Conservation (phyloP, 2,329 filamentous ascomycete species). For the Pseudophaeomoniella oleicola region DNA sequence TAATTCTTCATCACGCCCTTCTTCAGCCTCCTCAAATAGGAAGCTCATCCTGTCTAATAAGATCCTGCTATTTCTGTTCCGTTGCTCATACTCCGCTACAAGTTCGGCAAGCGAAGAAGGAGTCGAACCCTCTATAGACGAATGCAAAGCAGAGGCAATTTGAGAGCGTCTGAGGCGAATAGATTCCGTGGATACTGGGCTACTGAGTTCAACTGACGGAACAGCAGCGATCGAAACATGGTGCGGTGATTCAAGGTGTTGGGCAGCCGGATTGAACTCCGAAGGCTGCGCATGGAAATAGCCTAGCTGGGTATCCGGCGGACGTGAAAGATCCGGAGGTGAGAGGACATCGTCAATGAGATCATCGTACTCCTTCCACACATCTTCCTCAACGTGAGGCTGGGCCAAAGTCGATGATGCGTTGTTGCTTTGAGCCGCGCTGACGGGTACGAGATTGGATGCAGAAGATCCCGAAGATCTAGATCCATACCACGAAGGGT, state of each 20-base stretch:
- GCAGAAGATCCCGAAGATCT: background rate
- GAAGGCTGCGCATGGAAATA: slow-evolving; percentile 1
- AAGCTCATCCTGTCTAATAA: slow-evolving; percentile 10
- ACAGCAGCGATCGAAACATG: slow-evolving; percentile 3
- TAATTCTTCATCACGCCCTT: background rate
- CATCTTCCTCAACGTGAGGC: slow-evolving; percentile 58
- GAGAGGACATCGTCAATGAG: slow-evolving; percentile 58
- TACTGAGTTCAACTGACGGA: slow-evolving; percentile 3
- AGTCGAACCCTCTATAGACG: slow-evolving; percentile 33
- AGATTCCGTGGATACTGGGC: slow-evolving; percentile 14
- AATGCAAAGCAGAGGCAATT: slow-evolving; percentile 35
- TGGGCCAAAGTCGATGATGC: slow-evolving; percentile 21
- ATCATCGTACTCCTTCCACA: slow-evolving; percentile 92
- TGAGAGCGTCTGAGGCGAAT: slow-evolving; percentile 33
- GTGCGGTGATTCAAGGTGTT: background rate
- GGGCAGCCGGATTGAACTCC: background rate
- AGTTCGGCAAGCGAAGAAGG: slow-evolving; percentile 40
- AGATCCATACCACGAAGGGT: background rate
- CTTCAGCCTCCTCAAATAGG: slow-evolving; percentile 1
- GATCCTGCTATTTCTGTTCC: slow-evolving; percentile 12
- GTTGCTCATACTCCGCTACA: slow-evolving; percentile 33
- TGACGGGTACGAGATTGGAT: background rate
- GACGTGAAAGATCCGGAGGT: slow-evolving; percentile 16
- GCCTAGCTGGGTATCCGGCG: slow-evolving; percentile 13
- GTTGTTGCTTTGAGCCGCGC: too few relatives aligned